Evolutionary conservation across 2,329 filamentous ascomycete genomes (phyloP), one percentile per base, ranked within the genome.

Genomic region (Gaeumannomyces sp.): DNA sequence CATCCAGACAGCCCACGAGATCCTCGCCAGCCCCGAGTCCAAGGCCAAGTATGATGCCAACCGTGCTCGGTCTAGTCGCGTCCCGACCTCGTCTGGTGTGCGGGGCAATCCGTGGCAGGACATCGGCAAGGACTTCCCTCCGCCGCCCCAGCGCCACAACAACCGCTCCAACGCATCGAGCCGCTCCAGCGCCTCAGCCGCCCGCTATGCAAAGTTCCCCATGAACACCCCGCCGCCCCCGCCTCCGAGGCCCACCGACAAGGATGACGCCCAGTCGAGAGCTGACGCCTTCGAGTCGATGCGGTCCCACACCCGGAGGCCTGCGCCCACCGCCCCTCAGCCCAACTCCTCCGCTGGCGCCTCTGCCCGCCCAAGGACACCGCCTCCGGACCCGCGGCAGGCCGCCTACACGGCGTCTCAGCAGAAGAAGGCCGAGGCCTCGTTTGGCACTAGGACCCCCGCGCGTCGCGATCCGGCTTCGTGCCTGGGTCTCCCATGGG

Each of bases 1-100:
- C 62, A 96, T 97, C 61, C 91, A 96, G 76, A 86, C 90, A 5
- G 93, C 93, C 28, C 89, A 96, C 73, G 93, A 97, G 74, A 82
- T 97, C 64, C 75, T 87, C 19, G 80, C 77, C 31, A 83, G 85
- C 65, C 78, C 82, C 1, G 76, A 78, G 2, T 73, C 78, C 64
- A 85, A 81, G 67, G 74, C 78, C 35, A 83, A 83, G 64, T 85
- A 86, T 67, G 84, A 87, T 72, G 77, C 79, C 16, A 76, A 79
- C 35, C 77, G 80, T 62, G 72, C 72, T 31, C 76, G 73, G 31
- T 71, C 73, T 16, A 71, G 71, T 28, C 76, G 80, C 65, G 81
- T 78, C 65, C 76, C 81, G 3, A 73, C 71, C n/a, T 76, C 83
- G 11, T 86, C 84, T 28, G 83, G 83, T 13, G 82, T 85, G 38